Percentiles rank a stretch among this genome's conserved stretches.
Conservation (phyloP, 1,139 yeast genomes). For the Protomyces macrosporus region DNA sequence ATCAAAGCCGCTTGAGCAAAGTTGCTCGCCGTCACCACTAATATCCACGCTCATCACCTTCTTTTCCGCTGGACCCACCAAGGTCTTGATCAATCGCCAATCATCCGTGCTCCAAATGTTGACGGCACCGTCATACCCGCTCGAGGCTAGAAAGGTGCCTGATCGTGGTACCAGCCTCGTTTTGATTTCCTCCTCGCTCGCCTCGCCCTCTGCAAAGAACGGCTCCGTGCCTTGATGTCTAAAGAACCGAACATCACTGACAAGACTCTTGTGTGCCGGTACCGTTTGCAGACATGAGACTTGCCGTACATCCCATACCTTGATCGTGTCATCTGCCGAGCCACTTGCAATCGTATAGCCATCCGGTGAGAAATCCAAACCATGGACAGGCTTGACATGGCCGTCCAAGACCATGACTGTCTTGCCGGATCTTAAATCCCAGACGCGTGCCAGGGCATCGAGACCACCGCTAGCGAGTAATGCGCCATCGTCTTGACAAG, state of each 20-base stretch:
- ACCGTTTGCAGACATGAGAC: slow-evolving; percentile 48
- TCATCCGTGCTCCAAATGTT: slow-evolving; percentile 61
- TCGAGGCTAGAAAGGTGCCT: slow-evolving; percentile 54
- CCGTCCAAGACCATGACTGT: slow-evolving; percentile 55
- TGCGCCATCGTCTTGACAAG: slow-evolving; percentile 74
- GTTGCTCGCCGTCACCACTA: slow-evolving; percentile 39
- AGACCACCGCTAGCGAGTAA: slow-evolving; percentile 71
- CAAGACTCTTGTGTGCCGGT: slow-evolving; percentile 70
- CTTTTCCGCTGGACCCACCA: slow-evolving; percentile 58
- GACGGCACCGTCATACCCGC: slow-evolving; percentile 59
- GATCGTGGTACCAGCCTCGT: slow-evolving; percentile 13
- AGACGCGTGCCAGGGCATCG: slow-evolving; percentile 66
- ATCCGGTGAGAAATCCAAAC: slow-evolving; percentile 68
- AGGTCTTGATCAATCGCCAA: slow-evolving; percentile 56
- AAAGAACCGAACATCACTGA: slow-evolving; percentile 59
- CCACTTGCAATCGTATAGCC: slow-evolving; percentile 77
- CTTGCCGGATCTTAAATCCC: slow-evolving; percentile 85
- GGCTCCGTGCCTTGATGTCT: slow-evolving; percentile 32
- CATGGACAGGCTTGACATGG: slow-evolving; percentile 68
- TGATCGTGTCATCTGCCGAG: slow-evolving; percentile 73
- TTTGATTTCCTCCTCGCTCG: slow-evolving; percentile 13
- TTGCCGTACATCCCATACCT: slow-evolving; percentile 79
- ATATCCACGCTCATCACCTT: slow-evolving; percentile 70
- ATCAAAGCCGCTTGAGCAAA: slow-evolving; percentile 80
- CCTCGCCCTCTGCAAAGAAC: slow-evolving; percentile 34